These are phyloP conservation scores for Xerocomellus chrysenteron DNA, from an alignment of 768 basidiomycete genomes.

Conservation along the genomic window DNA sequence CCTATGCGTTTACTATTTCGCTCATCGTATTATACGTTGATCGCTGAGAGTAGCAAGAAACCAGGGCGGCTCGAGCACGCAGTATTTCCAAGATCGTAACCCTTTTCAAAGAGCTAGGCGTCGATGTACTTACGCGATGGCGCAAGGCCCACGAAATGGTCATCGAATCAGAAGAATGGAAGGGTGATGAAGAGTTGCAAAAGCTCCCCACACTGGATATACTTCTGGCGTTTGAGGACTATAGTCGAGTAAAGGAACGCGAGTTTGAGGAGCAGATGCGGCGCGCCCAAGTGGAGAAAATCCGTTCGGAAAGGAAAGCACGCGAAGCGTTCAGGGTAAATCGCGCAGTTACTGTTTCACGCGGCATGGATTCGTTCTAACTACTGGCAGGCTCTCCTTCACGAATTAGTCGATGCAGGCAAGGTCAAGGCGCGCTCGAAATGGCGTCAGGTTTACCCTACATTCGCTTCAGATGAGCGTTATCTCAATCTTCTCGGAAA, in stretches of 20 bases:
- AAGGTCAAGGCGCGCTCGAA: slow-evolving; percentile 79
- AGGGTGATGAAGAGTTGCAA: slow-evolving; percentile 69
- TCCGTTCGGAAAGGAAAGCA: slow-evolving; percentile 82
- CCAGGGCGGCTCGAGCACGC: slow-evolving; percentile 69
- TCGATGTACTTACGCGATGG: slow-evolving; percentile 95
- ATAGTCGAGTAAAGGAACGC: slow-evolving; percentile 83
- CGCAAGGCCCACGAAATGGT: slow-evolving; percentile 78
- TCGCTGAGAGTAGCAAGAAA: slow-evolving; percentile 60
- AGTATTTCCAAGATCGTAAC: slow-evolving; percentile 81
- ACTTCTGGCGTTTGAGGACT: slow-evolving; percentile 91
- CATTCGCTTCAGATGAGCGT: slow-evolving; percentile 73
- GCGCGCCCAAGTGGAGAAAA: slow-evolving; percentile 77
- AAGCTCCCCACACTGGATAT: slow-evolving; percentile 89
- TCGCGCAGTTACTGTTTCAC: neutral
- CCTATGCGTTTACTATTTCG: neutral
- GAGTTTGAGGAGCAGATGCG: slow-evolving; percentile 89
- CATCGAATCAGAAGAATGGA: slow-evolving; percentile 76
- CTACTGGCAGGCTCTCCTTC: slow-evolving; percentile 58
- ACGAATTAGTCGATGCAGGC: slow-evolving; percentile 62
- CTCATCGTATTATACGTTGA: slow-evolving; percentile 4
- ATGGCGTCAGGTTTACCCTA: slow-evolving; percentile 88
- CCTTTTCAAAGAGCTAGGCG: slow-evolving; percentile 82
- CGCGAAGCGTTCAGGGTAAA: slow-evolving; percentile 85
- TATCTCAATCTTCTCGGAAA: slow-evolving; percentile 89
- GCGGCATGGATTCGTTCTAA: neutral